Evolutionary conservation across 192 early-diverging fungal genomes (phyloP), one percentile per base, ranked within the genome.

Genomic region (Phycomyces nitens): DNA sequence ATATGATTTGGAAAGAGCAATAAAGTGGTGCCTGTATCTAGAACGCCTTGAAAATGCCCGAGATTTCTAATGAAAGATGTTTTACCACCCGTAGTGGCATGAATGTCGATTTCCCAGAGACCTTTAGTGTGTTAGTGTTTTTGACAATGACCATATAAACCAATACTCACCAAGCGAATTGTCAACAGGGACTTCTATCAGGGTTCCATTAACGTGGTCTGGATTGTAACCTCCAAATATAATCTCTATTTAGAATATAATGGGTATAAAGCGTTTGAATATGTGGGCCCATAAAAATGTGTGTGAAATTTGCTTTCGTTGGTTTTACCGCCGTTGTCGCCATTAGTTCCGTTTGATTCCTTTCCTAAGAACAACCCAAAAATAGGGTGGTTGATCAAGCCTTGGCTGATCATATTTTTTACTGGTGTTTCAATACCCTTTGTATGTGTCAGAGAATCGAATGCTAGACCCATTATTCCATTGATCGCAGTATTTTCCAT

Each of bases 401-500:
- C 71, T 58, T 84, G 77, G 11, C 80, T 72, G 42, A 84, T 74
- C 26, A 85, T 74, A 54, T 82, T 85, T 57, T 83, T 77, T 29
- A 88, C 53, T 55, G 83, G 82, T 18, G 80, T 78, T 62, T 76
- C 74, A 51, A 74, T 65, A 38, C 77, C 80, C 9, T 44, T 16
- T 14, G 77, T 71, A 10, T 69, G 60, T 14, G 77, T 64, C 21
- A 81, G 65, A 23, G 62, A 65, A 21, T 86, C 64, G 77, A 83
- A 86, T 18, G 82, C 85, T 2, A 89, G 81, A 47, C 88, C 88
- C 1, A 89, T 65, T 29, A 89, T 70, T 11, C 86, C 88, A 56
- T 87, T 84, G 12, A 84, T 84, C 1, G 75, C 77, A 50, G 84
- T 85, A 12, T 68, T 64, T 34, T 74, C 73, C 57, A 86, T 88